Percentiles rank a stretch among this genome's conserved stretches.
phyloP scores from a whole-genome alignment of 768 basidiomycete genomes.

The Lanmaoa pseudosensibilis region DNA sequence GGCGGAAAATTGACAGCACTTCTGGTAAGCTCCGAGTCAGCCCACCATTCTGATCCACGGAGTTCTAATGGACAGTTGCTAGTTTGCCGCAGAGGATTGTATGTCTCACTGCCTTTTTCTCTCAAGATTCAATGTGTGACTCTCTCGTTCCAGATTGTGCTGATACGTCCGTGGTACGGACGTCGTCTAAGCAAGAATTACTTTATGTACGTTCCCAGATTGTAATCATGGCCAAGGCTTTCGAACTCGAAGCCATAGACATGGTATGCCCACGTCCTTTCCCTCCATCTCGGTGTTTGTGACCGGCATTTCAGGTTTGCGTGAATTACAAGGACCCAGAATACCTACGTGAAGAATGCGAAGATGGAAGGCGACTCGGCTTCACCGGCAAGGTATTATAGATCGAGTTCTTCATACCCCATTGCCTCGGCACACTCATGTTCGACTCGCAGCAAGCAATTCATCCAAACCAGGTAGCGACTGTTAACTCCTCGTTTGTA shows the following conservation, averaged over 20 bases:
- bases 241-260: conserved; percentile 82
- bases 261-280: conserved; percentile 57
- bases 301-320: conserved; percentile 58
- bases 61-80: not conserved
- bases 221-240: conserved; percentile 80
- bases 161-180: conserved; percentile 79
- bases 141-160: conserved; percentile 71
- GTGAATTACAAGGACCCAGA: conserved; percentile 78
- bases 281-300: not conserved
- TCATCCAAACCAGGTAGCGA: conserved; percentile 80
- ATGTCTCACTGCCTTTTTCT: conserved; percentile 22
- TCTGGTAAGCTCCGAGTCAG: conserved; percentile 39
- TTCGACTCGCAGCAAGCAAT: conserved; percentile 76
- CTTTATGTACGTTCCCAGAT: conserved; percentile 82
- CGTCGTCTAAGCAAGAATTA: conserved; percentile 71
- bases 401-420: not conserved
- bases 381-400: conserved; percentile 87
- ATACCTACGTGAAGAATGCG: conserved; percentile 69
- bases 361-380: conserved; percentile 77
- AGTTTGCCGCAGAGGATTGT: conserved; percentile 98
- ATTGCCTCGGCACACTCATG: conserved; percentile 2
- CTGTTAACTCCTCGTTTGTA: conserved; percentile 76
- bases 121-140: conserved; percentile 1
- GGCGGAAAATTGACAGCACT: conserved; percentile 64
- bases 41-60: not conserved